Base-by-base conservation (phyloP, 805 yeast species). In the Diddensiella caesifluorescens region DNA sequence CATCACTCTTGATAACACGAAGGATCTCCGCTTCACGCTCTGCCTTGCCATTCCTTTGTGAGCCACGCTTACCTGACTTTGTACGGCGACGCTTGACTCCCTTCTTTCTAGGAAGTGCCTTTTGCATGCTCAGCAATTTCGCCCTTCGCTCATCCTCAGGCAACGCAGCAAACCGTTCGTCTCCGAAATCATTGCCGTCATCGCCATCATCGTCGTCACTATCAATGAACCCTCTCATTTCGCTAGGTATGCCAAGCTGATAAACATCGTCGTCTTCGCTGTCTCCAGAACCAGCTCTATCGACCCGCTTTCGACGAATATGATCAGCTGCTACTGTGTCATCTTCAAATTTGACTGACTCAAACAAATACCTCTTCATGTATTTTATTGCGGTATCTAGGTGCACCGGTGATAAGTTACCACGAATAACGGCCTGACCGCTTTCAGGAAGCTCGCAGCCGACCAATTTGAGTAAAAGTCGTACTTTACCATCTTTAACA, bases 1-100 rank as follows among this genome's bases (percentile, higher is more conserved):
- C 78, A 3, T 79, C 62, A 1, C 87, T 80, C 33, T 71, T 67
- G 38, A 50, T n/a, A n/a, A n/a, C n/a, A n/a, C n/a, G n/a, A 29
- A 20, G 20, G 19, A 13, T 50, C 21, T 51, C 52, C 16, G 50
- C 28, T 5, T 36, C 39, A 33, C 48, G 56, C 27, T 50, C 45
- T 22, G 50, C 47, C 9, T 52, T 49, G 23, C 40, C 44, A 16
- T 25, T 41, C 29, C 28, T 22, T 38, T 15, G 18, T 29, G 16
- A 20, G 23, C n/a, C 16, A 27, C 20, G 22, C 20, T 27, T 42
- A 33, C 22, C 32, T 19, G 34, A 22, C 23, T 25, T 38, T 29
- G 23, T 30, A 22, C n/a, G n/a, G n/a, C n/a, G n/a, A n/a, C n/a
- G n/a, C n/a, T n/a, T n/a, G n/a, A n/a, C 10, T 32, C 10, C 36